Conservation (phyloP, 2,329 filamentous ascomycete species). For the Aureobasidium sp. region DNA sequence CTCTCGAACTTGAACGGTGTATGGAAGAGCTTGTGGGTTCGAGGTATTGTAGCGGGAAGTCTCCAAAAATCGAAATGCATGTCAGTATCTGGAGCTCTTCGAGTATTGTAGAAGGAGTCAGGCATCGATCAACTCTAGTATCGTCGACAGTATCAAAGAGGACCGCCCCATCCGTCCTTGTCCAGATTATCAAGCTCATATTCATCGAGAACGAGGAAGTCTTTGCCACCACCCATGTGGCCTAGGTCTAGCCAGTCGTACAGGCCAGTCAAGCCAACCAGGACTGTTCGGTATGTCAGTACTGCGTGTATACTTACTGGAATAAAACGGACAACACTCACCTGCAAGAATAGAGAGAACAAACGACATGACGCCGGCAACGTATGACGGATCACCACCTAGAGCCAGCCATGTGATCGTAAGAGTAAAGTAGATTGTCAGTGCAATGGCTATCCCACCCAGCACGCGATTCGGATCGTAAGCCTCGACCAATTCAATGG, state of each 20-base stretch:
- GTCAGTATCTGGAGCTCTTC: too few species aligned
- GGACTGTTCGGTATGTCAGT: background rate
- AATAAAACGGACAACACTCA: background rate
- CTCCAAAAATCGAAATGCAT: too few species aligned
- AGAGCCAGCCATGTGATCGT: background rate
- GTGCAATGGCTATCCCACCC: background rate
- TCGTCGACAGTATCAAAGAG: background rate
- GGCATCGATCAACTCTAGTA: background rate
- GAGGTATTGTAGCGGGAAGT: too few species aligned
- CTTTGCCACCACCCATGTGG: conserved; percentile 6
- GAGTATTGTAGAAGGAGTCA: too few species aligned
- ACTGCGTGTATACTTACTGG: background rate
- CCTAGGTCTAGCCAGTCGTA: conserved; percentile 6
- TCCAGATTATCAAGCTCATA: background rate
- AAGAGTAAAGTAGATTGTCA: background rate
- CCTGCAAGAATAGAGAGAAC: background rate
- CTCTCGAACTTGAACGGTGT: too few species aligned
- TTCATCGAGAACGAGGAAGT: background rate
- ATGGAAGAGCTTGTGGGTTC: too few species aligned
- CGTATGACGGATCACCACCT: background rate
- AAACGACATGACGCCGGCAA: conserved; percentile 7
- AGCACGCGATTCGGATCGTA: background rate
- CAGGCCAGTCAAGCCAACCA: conserved; percentile 1
- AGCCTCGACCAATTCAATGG: background rate
- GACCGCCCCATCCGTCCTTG: background rate